Evolutionary conservation across 2,329 filamentous ascomycete species (phyloP), one percentile per base, ranked within the genome.

Genomic region (Beauveria pseudobassiana): DNA sequence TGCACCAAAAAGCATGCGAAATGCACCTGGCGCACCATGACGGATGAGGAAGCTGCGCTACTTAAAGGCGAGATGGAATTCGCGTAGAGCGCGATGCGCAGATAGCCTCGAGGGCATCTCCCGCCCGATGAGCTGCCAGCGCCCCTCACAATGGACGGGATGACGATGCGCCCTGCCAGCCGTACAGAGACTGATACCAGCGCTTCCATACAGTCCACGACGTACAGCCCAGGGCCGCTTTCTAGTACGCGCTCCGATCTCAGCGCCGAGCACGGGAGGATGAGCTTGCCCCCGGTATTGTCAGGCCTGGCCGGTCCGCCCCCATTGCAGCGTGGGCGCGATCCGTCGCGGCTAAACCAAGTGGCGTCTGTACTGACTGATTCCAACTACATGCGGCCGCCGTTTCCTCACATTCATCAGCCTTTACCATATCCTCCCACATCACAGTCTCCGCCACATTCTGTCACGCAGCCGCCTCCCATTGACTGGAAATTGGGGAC

Each of bases 1-100:
- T 96, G 91, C 73, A 96, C 91, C 0, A 93, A 90, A 72, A 96
- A 96, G 72, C 91, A 96, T 71, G 90, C 90, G 22, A 93, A 92
- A 69, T 96, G 91, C 72, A 87, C 86, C 16, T 96, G 91, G 91
- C 89, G 87, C 66, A 86, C 89, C 50, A 84, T 95, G n/a, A 86
- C 85, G 18, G 85, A 90, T 38, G 87, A 88, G 3, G 92, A 96
- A 63, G 69, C 77, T 30, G 68, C 69, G 28, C 58, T 63, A 10
- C 57, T 75, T n/a, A 70, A 66, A 45, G 62, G 65, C 22, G 71
- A 74, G 24, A 66, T 72, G 64, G 69, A 2, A 52, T 65, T 20
- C 51, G 51, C 9, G 38, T 43, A 10, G 62, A 59, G 42, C 18
- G 20, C 8, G 62, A 63, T 20, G 50, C 56, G 28, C 51, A 49